phyloP scores from a whole-genome alignment of 805 yeast genomes.

The Lachancea fermentati region DNA sequence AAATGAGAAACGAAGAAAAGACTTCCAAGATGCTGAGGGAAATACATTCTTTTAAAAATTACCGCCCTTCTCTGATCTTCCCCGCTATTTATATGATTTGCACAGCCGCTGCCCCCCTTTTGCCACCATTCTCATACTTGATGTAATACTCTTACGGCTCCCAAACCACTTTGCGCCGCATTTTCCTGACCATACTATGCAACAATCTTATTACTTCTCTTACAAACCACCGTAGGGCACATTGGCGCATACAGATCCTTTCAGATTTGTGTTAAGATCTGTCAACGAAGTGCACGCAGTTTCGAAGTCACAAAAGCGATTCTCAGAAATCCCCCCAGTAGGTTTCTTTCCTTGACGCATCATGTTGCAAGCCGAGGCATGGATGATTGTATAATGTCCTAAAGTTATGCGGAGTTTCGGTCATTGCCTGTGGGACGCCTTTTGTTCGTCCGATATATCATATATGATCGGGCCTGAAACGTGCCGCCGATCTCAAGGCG shows the following conservation, averaged over 20 bases:
- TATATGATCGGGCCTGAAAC: background rate
- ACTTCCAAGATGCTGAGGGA: too few species aligned
- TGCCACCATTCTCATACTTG: background rate
- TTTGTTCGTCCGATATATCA: background rate
- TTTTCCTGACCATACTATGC: too few species aligned
- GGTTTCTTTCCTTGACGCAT: background rate
- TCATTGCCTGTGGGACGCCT: background rate
- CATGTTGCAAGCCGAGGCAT: background rate
- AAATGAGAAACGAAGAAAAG: too few species aligned
- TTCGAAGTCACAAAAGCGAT: background rate
- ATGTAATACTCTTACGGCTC: background rate
- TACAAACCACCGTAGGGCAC: background rate
- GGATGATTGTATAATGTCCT: background rate
- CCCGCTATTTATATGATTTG: background rate
- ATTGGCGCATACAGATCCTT: background rate
- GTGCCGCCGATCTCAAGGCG: background rate
- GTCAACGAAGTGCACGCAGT: background rate
- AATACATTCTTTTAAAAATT: too few species aligned
- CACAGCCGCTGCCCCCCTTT: background rate
- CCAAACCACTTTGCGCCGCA: too few species aligned
- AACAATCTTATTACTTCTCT: too few species aligned
- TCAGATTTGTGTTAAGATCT: background rate
- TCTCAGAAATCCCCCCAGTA: background rate
- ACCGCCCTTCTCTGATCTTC: background rate
- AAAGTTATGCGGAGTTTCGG: background rate